Percentiles rank a stretch among this genome's conserved stretches.
These are phyloP conservation scores for Yarrowia porcina DNA, from an alignment of 805 yeast species.

Conservation along the genomic window DNA sequence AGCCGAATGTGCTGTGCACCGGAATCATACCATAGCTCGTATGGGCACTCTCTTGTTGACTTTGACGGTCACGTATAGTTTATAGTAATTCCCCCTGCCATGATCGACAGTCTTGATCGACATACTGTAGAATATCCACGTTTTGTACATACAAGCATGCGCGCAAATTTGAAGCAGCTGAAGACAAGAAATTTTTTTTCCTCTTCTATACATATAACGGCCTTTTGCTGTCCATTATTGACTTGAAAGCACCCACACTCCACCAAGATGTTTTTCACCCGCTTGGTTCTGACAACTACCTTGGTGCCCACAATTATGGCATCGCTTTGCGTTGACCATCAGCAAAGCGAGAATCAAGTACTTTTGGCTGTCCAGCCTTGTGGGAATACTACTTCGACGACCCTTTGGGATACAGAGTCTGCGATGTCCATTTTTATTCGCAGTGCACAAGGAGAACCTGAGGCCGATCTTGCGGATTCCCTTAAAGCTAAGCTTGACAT, in stretches of 20 bases:
- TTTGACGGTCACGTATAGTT: no score
- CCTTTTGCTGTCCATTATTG: constrained; percentile 1
- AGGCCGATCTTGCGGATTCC: constrained; percentile 3
- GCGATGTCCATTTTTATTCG: constrained; percentile 6
- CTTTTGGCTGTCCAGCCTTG: constrained; percentile 13
- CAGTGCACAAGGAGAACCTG: background rate
- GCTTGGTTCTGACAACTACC: background rate
- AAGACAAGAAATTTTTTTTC: background rate
- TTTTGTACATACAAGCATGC: constrained; percentile 7
- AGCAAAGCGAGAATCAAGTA: background rate
- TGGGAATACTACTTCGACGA: background rate
- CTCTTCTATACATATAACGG: constrained; percentile 1
- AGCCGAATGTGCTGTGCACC: no score
- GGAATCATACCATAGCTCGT: no score
- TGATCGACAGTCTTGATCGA: background rate
- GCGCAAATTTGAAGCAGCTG: constrained; percentile 5
- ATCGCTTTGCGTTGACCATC: constrained; percentile 7
- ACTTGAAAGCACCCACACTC: background rate
- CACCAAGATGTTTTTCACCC: background rate
- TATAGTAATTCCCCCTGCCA: constrained; percentile 4
- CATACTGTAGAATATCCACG: no score
- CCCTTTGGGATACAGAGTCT: background rate
- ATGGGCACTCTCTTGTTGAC: no score
- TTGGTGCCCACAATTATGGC: background rate
- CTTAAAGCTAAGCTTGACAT: constrained; percentile 2